These are phyloP conservation scores for Elymus sibiricus DNA, from an alignment of 176 grass and related monocot species.

Conservation along the genomic window DNA sequence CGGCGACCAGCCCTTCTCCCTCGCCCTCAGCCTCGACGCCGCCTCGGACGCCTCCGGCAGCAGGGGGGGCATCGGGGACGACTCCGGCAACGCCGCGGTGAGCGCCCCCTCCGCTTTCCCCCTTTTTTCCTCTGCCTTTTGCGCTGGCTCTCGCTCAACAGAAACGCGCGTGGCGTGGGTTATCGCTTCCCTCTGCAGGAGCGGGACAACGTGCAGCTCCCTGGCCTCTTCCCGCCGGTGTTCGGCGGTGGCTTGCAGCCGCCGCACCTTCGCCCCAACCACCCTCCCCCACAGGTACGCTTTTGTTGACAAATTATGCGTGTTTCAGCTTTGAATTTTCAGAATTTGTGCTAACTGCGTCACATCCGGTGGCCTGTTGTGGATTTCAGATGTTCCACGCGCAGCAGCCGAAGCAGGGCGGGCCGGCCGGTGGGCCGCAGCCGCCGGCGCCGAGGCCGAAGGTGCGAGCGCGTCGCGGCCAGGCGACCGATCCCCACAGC, in stretches of 20 bases:
- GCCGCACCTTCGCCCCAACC: constrained; percentile 69
- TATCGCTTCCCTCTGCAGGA: constrained; percentile 49
- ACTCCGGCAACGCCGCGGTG: constrained; percentile 61
- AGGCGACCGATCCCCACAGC: constrained; percentile 96
- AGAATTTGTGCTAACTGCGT: background rate
- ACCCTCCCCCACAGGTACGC: constrained; percentile 57
- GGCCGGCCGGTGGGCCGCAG: constrained; percentile 33
- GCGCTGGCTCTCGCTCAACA: background rate
- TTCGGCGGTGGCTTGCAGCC: constrained; percentile 71
- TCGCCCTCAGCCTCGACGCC: constrained; percentile 80
- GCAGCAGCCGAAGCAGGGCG: constrained; percentile 61
- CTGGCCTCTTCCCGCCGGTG: constrained; percentile 70
- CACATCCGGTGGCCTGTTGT: background rate
- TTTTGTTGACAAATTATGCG: background rate
- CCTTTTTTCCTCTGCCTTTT: constrained; percentile 16
- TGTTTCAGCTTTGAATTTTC: background rate
- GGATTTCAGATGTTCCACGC: constrained; percentile 69
- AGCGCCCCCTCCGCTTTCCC: constrained; percentile 38
- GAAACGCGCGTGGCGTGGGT: background rate
- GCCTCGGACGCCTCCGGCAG: constrained; percentile 43
- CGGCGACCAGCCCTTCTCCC: constrained; percentile 64
- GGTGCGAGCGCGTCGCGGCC: constrained; percentile 89
- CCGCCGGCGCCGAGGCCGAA: constrained; percentile 80
- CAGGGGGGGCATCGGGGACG: constrained; percentile 55
- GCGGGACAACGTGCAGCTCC: constrained; percentile 63